phyloP scores from a whole-genome alignment of 2,329 filamentous ascomycete species.

The Penicillium sp. region DNA sequence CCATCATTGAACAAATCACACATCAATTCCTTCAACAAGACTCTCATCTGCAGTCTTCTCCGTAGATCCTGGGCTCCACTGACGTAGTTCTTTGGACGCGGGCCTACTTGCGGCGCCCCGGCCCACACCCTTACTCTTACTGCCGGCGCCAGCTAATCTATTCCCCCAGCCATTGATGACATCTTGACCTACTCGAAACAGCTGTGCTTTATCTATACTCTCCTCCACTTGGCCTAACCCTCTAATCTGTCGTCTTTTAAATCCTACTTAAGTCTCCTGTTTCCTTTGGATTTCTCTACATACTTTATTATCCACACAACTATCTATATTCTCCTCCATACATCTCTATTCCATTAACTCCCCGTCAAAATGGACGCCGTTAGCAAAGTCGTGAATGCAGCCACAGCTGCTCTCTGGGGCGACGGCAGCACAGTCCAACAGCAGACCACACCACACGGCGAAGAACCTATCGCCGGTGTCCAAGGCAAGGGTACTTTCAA shows the following conservation, averaged over 20 bases:
- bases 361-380: slow-evolving; percentile 66
- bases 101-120: neutral
- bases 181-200: slow-evolving; percentile 12
- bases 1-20: neutral
- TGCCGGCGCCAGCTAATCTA: slow-evolving; percentile 11
- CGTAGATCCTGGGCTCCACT: slow-evolving; percentile 20
- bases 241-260: neutral
- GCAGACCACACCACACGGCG: slow-evolving; percentile 44
- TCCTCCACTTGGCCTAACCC: too few species aligned
- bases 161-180: slow-evolving; percentile 13
- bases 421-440: slow-evolving; percentile 40
- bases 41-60: neutral
- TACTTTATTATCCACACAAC: neutral
- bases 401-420: slow-evolving; percentile 59
- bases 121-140: neutral
- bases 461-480: slow-evolving; percentile 75
- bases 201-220: neutral
- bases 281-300: neutral
- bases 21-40: neutral
- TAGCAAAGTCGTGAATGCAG: slow-evolving; percentile 58
- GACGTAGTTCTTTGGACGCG: slow-evolving; percentile 23
- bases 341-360: neutral
- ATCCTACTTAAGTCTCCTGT: neutral
- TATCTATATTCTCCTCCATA: neutral
- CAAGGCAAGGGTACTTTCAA: slow-evolving; percentile 69